Evolutionary conservation across 768 basidiomycete species (phyloP), one percentile per base, ranked within the genome.

Genomic region (Auricularia auricula-judae): DNA sequence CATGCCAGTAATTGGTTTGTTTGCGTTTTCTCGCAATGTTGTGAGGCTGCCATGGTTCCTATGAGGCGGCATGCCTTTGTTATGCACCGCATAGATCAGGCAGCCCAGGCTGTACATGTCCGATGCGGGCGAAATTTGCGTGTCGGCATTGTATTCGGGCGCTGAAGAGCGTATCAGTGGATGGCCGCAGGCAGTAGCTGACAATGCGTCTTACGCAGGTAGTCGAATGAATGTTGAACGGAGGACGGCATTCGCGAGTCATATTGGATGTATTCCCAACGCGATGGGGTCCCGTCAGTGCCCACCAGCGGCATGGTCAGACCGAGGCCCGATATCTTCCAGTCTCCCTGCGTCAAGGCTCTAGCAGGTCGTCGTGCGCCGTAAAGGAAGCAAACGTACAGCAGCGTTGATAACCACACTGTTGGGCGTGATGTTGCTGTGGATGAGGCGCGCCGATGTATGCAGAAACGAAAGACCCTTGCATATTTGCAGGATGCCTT

Each of bases 51-150:
- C 88, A 67, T 90, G 91, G 67, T 86, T 95, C 72, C 84, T 85
- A 76, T 92, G 97, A 7, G 97, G 96, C 0, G 93, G 86, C 64
- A 80, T 84, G 1, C 91, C 89, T 72, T 89, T 93, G 71, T 86
- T 87, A 72, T 98, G 95, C 11, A 96, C 93, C 3, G 93, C 88
- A 73, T 93, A 92, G 36, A 98, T 84, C 39, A 98, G 74, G 69
- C 89, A 94, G 21, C 96, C 97, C 23, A 99, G 83, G 1, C 92
- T 86, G 71, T 91, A 95, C 83, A 98, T 89, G 71, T 99, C 96
- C 8, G 92, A 95, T 0, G 91, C 84, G 0, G 94, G 89, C 42
- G 87, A 80, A 2, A 98, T 80, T 14, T 86, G 81, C 72, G 97
- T 94, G 72, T 98, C 94, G 66, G 98, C 76, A 1, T 87, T 91